Evolutionary conservation across 768 basidiomycete genomes (phyloP).

Genomic region (Xanthoconium purpureum): DNA sequence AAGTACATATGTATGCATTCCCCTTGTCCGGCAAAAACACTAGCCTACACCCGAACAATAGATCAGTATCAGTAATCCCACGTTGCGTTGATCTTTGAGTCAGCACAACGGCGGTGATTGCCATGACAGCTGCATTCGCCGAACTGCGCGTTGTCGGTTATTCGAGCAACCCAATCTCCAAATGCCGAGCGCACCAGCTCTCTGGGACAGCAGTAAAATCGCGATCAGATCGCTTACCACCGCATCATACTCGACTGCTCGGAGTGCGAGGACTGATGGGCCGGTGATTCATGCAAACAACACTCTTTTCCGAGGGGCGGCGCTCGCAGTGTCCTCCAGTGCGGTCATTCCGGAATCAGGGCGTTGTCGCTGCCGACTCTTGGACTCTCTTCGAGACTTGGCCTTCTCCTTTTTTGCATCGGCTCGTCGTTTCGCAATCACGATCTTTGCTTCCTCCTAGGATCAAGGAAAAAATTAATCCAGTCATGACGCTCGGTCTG

Average conservation of each 20-base stretch:
- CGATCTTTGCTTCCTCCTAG: slow-evolving; percentile 43
- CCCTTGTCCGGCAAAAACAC: neutral
- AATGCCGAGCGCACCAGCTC: neutral
- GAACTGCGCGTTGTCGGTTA: slow-evolving; percentile 11
- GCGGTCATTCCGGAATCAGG: slow-evolving; percentile 10
- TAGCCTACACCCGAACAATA: neutral
- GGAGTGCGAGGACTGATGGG: slow-evolving; percentile 20
- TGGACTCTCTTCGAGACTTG: slow-evolving; percentile 29
- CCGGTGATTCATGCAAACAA: slow-evolving; percentile 28
- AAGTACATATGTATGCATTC: neutral
- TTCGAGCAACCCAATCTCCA: slow-evolving; percentile 17
- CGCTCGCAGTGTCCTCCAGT: slow-evolving; percentile 5
- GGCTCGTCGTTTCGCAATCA: slow-evolving; percentile 36
- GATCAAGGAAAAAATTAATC: slow-evolving; percentile 12
- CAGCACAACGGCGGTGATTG: slow-evolving; percentile 17
- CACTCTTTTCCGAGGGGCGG: slow-evolving; percentile 33
- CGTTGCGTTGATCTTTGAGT: slow-evolving; percentile 13
- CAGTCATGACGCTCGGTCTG: slow-evolving; percentile 5
- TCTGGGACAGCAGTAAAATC: slow-evolving; percentile 10
- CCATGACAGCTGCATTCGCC: slow-evolving; percentile 19
- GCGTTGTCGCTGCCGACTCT: slow-evolving; percentile 10
- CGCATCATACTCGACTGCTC: slow-evolving; percentile 10
- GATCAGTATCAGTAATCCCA: neutral
- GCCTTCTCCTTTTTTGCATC: slow-evolving; percentile 40
- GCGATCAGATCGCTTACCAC: slow-evolving; percentile 27